A percentile compares a stretch with the other conserved stretches of the same genome.
phyloP scores from a whole-genome alignment of 495 filamentous ascomycete species.

The Penicillium paxilli region DNA sequence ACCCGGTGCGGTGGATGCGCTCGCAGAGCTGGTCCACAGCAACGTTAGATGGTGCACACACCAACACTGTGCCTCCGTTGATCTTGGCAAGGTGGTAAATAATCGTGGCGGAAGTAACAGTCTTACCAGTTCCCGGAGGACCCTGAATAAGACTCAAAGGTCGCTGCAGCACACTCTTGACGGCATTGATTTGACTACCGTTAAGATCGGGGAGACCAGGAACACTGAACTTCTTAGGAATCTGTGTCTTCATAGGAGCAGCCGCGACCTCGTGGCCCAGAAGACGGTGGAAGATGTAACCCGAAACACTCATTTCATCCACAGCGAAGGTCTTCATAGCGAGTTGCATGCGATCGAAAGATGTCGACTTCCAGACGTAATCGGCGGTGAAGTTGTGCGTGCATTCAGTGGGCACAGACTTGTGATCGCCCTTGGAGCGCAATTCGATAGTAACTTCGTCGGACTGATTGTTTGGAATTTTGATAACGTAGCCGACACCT shows the following conservation, averaged over 20 bases:
- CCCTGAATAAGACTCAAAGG: slow-evolving; percentile 96
- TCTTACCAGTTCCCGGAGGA: slow-evolving; percentile 96
- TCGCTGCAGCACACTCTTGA: slow-evolving; percentile 92
- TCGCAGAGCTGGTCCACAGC: slow-evolving; percentile 98
- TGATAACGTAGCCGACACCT: slow-evolving; percentile 97
- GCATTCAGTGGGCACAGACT: slow-evolving; percentile 94
- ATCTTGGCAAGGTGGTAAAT: slow-evolving; percentile 97
- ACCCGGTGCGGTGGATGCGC: slow-evolving; percentile 88
- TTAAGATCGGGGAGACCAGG: slow-evolving; percentile 96
- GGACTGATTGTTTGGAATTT: slow-evolving; percentile 98
- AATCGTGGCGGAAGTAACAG: slow-evolving; percentile 98
- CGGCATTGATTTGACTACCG: slow-evolving; percentile 91
- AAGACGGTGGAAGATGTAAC: slow-evolving; percentile 97
- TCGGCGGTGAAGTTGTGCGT: slow-evolving; percentile 98
- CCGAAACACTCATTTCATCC: slow-evolving; percentile 97
- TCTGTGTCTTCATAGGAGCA: slow-evolving; percentile 92
- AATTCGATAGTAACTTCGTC: slow-evolving; percentile 97
- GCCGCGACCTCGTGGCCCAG: slow-evolving; percentile 95
- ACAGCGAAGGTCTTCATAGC: slow-evolving; percentile 99
- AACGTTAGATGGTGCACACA: slow-evolving; percentile 98
- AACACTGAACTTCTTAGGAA: slow-evolving; percentile 96
- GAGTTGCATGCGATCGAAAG: slow-evolving; percentile 98
- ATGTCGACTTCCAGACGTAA: slow-evolving; percentile 99
- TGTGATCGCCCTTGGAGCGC: slow-evolving; percentile 85
- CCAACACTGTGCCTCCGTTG: slow-evolving; percentile 90